These are phyloP conservation scores for Aspergillus taichungensis DNA, from an alignment of 495 filamentous ascomycete genomes.

Conservation along the genomic window DNA sequence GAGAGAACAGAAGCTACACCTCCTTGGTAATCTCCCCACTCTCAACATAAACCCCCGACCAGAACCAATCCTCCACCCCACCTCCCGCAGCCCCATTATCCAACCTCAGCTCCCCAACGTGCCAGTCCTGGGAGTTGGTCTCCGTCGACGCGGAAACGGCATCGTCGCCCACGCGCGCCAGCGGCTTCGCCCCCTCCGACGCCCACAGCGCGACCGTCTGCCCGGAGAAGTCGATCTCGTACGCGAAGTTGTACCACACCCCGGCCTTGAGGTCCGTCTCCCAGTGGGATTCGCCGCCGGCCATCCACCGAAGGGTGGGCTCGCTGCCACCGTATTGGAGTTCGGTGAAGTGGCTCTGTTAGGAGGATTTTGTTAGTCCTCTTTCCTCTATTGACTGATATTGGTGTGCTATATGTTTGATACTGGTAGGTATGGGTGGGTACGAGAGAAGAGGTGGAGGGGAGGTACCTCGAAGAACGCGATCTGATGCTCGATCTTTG, in stretches of 20 bases:
- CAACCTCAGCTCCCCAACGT: slow-evolving; percentile 61
- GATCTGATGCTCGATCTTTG: slow-evolving; percentile 62
- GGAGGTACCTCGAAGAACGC: slow-evolving; percentile 49
- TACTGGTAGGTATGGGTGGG: no score
- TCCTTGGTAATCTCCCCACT: slow-evolving; percentile 43
- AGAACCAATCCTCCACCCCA: slow-evolving; percentile 58
- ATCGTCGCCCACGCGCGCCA: slow-evolving; percentile 47
- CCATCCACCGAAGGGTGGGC: slow-evolving; percentile 44
- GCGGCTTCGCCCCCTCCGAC: slow-evolving; percentile 46
- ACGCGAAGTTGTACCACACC: slow-evolving; percentile 66
- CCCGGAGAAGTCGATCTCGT: slow-evolving; percentile 52
- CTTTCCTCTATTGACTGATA: no score
- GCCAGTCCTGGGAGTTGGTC: slow-evolving; percentile 66
- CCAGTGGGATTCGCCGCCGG: slow-evolving; percentile 44
- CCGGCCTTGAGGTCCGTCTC: slow-evolving; percentile 41
- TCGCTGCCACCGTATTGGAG: slow-evolving; percentile 60
- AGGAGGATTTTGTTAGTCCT: not conserved
- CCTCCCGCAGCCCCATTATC: slow-evolving; percentile 45
- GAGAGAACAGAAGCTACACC: not conserved
- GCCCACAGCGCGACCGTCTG: slow-evolving; percentile 61
- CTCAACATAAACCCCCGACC: slow-evolving; percentile 65
- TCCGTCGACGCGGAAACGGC: slow-evolving; percentile 49
- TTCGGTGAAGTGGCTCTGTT: slow-evolving; percentile 65
- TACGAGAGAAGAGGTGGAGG: not conserved
- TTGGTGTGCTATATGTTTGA: no score